Evolutionary conservation across 768 basidiomycete species (phyloP).

Genomic region (Hygrophorus russula): DNA sequence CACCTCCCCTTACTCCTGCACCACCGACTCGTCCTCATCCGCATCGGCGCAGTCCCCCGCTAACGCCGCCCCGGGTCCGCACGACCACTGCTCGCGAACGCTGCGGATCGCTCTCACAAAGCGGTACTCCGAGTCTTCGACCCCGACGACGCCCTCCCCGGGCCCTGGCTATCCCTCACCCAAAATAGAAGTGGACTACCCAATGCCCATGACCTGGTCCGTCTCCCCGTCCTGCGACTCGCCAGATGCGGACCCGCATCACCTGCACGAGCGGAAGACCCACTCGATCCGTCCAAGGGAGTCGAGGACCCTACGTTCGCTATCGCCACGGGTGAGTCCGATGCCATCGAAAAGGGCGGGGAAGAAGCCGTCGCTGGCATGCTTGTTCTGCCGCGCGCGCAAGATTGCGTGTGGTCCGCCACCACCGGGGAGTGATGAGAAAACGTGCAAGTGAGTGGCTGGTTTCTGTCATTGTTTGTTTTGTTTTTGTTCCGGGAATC

Average conservation of each 20-base stretch:
- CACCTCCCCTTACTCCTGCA: background rate
- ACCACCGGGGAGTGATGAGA: slow-evolving; percentile 36
- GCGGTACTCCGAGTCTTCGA: too few species aligned
- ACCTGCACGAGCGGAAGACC: too few species aligned
- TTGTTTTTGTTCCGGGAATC: slow-evolving; percentile 2
- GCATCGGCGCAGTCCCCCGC: background rate
- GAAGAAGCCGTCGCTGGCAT: slow-evolving; percentile 54
- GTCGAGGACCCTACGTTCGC: too few species aligned
- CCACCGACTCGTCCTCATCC: background rate
- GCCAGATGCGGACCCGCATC: background rate
- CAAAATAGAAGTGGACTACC: background rate
- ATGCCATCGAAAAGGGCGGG: slow-evolving; percentile 1
- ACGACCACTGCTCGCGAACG: too few species aligned
- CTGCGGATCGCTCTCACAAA: too few species aligned
- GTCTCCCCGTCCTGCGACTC: background rate
- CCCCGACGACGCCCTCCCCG: too few species aligned
- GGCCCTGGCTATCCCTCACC: background rate
- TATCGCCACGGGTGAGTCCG: too few species aligned
- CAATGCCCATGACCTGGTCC: background rate
- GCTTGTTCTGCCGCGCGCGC: slow-evolving; percentile 53
- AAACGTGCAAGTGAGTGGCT: slow-evolving; percentile 53
- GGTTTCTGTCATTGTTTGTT: slow-evolving; percentile 6
- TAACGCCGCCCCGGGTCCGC: background rate
- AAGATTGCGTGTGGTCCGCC: slow-evolving; percentile 64
- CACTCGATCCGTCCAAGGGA: too few species aligned